phyloP scores from a whole-genome alignment of 2,329 filamentous ascomycete species.

The Scorias spongiosa region DNA sequence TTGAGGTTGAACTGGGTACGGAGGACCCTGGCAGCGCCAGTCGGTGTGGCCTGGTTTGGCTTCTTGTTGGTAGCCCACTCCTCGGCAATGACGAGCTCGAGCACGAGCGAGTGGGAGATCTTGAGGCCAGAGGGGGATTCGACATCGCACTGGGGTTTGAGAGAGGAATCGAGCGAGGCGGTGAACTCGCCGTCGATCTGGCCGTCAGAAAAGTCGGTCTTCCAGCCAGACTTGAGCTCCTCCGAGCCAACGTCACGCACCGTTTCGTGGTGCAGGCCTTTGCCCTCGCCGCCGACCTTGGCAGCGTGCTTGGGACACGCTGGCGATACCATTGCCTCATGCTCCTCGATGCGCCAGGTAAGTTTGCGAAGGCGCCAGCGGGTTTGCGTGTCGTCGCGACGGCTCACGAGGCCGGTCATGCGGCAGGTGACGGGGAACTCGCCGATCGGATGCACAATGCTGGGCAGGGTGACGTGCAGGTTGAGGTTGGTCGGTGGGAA shows the following conservation, averaged over 20 bases:
- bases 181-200: conserved; percentile 69
- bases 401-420: conserved; percentile 69
- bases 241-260: conserved; percentile 64
- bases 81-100: conserved; percentile 89
- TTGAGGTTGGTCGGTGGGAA: conserved; percentile 95
- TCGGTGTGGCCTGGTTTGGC: conserved; percentile 63
- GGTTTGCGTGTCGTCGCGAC: conserved; percentile 52
- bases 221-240: conserved; percentile 80
- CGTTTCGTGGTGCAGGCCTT: conserved; percentile 60
- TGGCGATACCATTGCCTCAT: conserved; percentile 60
- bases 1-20: conserved; percentile 78
- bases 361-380: conserved; percentile 86
- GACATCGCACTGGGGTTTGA: conserved; percentile 62
- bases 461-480: conserved; percentile 64
- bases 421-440: conserved; percentile 65
- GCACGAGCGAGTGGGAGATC: conserved; percentile 69
- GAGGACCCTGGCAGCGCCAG: conserved; percentile 77
- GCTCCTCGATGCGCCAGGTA: conserved; percentile 87
- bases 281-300: conserved; percentile 49
- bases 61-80: conserved; percentile 62
- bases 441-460: conserved; percentile 74
- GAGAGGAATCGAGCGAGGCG: conserved; percentile 43
- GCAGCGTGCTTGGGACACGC: conserved; percentile 63
- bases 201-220: conserved; percentile 54
- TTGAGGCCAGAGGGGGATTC: conserved; percentile 60